Conservation (phyloP, 1,284 basidiomycete species). For the Pisolithus thermaeus region DNA sequence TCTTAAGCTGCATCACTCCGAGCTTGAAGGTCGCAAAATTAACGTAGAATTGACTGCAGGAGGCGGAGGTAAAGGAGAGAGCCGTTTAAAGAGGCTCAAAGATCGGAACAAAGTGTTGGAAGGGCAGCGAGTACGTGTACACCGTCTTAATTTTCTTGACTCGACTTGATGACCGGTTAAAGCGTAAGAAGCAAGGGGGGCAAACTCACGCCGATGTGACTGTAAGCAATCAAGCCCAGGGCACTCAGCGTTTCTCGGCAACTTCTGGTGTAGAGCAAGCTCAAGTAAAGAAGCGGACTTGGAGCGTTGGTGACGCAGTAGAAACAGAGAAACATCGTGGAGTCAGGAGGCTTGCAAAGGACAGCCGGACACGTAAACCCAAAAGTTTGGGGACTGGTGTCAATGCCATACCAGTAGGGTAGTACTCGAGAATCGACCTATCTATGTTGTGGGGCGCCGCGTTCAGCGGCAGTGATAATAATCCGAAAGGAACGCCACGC, state of each 20-base stretch:
- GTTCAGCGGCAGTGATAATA: background rate
- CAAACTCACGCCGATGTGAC: constrained; percentile 10
- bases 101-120: constrained; percentile 72
- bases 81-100: constrained; percentile 65
- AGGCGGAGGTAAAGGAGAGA: constrained; percentile 79
- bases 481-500: no score
- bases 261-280: constrained; percentile 61
- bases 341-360: constrained; percentile 43
- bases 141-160: background rate
- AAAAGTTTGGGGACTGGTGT: constrained; percentile 64
- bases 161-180: constrained; percentile 10
- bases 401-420: constrained; percentile 77
- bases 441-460: background rate
- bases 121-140: constrained; percentile 59
- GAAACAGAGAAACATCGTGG: constrained; percentile 45
- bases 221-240: constrained; percentile 27
- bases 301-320: constrained; percentile 55
- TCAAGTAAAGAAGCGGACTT: constrained; percentile 51
- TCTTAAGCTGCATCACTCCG: constrained; percentile 81
- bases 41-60: constrained; percentile 95
- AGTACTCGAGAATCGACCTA: constrained; percentile 1
- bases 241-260: constrained; percentile 62
- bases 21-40: constrained; percentile 78
- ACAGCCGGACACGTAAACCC: constrained; percentile 29
- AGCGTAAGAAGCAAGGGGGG: constrained; percentile 32